These are phyloP conservation scores for Colletotrichum sp. DNA, from an alignment of 2,329 filamentous ascomycete genomes.

Conservation along the genomic window DNA sequence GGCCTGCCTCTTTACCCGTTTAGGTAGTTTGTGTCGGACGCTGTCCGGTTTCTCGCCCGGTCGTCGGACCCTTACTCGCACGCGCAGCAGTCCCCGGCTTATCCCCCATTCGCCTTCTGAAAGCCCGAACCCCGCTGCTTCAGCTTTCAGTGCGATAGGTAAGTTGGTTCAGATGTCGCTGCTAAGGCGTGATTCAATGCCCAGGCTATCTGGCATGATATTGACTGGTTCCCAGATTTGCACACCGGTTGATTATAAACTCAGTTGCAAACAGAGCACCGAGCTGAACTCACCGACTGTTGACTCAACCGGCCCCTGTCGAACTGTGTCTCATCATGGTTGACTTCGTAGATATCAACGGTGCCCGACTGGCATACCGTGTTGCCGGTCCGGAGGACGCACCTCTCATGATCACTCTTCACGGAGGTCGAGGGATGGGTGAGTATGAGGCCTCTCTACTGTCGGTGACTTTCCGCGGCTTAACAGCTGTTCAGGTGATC, in stretches of 20 bases:
- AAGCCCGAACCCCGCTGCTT: neutral
- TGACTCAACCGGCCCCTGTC: rapidly evolving
- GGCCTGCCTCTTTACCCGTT: constrained; percentile 9
- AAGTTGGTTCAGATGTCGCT: neutral
- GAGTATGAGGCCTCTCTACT: neutral
- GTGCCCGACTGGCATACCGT: constrained; percentile 35
- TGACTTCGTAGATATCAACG: constrained; percentile 35
- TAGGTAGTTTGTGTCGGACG: neutral
- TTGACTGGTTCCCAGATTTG: neutral
- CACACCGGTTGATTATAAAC: neutral
- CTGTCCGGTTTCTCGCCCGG: neutral
- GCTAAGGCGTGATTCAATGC: rapidly evolving
- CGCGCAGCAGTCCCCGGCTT: neutral
- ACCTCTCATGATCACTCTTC: constrained; percentile 39
- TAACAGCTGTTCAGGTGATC: constrained; percentile 28
- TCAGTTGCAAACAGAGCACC: rapidly evolving
- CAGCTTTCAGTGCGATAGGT: neutral
- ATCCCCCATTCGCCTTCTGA: neutral
- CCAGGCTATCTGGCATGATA: neutral
- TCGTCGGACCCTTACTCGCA: neutral
- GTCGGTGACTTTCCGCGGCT: neutral
- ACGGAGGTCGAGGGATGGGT: constrained; percentile 41
- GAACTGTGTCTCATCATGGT: neutral
- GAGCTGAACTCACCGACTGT: neutral
- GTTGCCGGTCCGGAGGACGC: constrained; percentile 31